Conservation (phyloP, 1,284 basidiomycete species). For the Grifola frondosa region DNA sequence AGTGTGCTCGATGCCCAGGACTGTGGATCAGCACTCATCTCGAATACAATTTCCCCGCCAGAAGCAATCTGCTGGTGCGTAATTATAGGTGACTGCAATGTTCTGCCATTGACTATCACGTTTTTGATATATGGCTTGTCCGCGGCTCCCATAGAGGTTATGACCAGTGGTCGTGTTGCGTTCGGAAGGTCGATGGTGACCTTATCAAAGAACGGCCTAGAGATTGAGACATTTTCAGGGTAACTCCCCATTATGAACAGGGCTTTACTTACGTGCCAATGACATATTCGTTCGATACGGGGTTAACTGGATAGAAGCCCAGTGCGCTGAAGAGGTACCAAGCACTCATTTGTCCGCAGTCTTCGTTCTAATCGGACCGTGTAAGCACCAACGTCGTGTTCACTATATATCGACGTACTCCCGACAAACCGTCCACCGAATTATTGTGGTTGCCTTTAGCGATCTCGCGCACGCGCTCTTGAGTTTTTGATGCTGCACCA, state of each 20-base stretch:
- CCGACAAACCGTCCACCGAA: slow-evolving; percentile 64
- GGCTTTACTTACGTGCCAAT: slow-evolving; percentile 68
- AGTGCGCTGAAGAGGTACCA: slow-evolving; percentile 84
- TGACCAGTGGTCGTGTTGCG: slow-evolving; percentile 40
- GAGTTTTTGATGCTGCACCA: slow-evolving; percentile 67
- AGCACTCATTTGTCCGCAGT: slow-evolving; percentile 87
- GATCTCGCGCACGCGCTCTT: slow-evolving; percentile 69
- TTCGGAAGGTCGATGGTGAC: slow-evolving; percentile 57
- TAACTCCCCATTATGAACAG: too few relatives aligned
- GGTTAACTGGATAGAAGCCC: slow-evolving; percentile 87
- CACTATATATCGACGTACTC: slow-evolving; percentile 42
- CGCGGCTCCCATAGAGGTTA: slow-evolving; percentile 54
- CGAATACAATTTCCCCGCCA: slow-evolving; percentile 61
- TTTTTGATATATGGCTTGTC: slow-evolving; percentile 58
- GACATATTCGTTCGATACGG: slow-evolving; percentile 71
- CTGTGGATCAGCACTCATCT: slow-evolving; percentile 58
- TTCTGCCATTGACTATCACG: slow-evolving; percentile 52
- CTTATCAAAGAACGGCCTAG: slow-evolving; percentile 71
- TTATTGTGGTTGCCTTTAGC: slow-evolving; percentile 66
- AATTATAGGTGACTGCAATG: slow-evolving; percentile 47
- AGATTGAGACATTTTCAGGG: too few relatives aligned
- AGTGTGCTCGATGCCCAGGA: slow-evolving; percentile 25
- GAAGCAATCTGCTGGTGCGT: slow-evolving; percentile 53
- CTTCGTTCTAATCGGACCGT: slow-evolving; percentile 64
- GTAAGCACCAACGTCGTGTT: not conserved